Evolutionary conservation across 164 flowering plant species (phyloP).

Genomic region (Macadamia tetraphylla): DNA sequence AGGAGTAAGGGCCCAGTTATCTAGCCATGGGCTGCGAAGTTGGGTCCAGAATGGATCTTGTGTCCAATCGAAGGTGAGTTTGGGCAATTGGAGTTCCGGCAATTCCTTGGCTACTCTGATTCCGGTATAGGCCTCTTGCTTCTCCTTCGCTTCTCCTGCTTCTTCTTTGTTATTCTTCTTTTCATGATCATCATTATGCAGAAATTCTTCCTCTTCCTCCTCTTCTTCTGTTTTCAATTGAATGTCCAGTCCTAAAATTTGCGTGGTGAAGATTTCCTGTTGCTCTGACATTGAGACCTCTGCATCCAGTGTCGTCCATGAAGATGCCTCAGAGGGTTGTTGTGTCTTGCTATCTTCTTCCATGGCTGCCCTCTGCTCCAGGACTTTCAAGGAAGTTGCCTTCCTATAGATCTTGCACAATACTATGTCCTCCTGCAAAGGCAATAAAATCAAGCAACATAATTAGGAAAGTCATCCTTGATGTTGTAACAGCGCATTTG

Average conservation of each 20-base stretch:
- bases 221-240: conserved; percentile 22
- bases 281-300: conserved; percentile 19
- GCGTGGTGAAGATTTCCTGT: conserved; percentile 7
- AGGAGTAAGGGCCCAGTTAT: conserved; percentile 31
- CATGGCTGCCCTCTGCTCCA: conserved; percentile 80
- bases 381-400: conserved; percentile 82
- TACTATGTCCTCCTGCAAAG: conserved; percentile 40
- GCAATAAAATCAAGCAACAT: no score
- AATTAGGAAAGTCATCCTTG: no score
- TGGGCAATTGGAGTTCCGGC: conserved; percentile 66
- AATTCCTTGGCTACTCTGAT: conserved; percentile 25
- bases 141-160: no score
- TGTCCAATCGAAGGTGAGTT: conserved; percentile 44
- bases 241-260: not conserved
- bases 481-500: no score
- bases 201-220: conserved; percentile 3
- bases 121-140: not conserved
- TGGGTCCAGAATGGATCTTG: conserved; percentile 49
- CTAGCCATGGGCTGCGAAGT: conserved; percentile 63
- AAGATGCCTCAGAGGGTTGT: conserved; percentile 5
- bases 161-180: no score
- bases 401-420: conserved; percentile 86
- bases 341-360: conserved; percentile 39
- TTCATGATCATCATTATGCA: no score
- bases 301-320: conserved; percentile 21